A percentile compares a stretch with the other conserved stretches of the same genome.
phyloP scores from a whole-genome alignment of 352 stramenopile genomes.

The Blastocystis sp. region DNA sequence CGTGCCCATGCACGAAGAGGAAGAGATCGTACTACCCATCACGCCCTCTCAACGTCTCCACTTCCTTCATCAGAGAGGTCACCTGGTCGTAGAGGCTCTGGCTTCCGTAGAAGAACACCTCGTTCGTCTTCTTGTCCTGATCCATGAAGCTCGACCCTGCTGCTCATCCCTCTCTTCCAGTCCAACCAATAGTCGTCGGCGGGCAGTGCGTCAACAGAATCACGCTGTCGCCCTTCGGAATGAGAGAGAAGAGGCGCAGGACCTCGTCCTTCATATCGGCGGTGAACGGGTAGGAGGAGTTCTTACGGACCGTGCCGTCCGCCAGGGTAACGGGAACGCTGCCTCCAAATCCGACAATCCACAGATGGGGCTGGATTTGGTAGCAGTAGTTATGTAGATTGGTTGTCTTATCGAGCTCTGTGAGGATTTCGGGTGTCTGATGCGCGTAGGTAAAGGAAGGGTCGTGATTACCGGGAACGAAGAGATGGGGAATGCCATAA shows the following conservation, averaged over 20 bases:
- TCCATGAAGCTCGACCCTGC: slow-evolving; percentile 3
- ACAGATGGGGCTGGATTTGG: slow-evolving; percentile 13
- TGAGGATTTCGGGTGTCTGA: neutral
- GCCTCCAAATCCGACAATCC: slow-evolving; percentile 47
- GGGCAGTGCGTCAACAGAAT: slow-evolving; percentile 55
- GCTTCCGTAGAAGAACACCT: slow-evolving; percentile 3
- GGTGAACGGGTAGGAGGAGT: neutral
- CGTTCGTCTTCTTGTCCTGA: neutral
- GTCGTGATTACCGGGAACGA: slow-evolving; percentile 57
- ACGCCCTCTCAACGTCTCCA: neutral
- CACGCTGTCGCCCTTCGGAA: slow-evolving; percentile 35
- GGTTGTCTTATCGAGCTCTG: neutral
- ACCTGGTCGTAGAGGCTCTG: slow-evolving; percentile 28
- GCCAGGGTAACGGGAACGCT: neutral
- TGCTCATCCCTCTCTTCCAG: neutral
- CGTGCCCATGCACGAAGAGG: slow-evolving; percentile 41
- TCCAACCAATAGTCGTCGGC: neutral
- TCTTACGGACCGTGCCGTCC: neutral
- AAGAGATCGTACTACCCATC: slow-evolving; percentile 60
- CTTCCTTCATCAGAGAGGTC: slow-evolving; percentile 1
- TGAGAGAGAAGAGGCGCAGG: neutral
- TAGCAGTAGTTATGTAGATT: slow-evolving; percentile 36
- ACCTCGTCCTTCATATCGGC: slow-evolving; percentile 40
- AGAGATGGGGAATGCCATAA: slow-evolving; percentile 16
- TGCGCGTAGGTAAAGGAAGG: neutral